Evolutionary conservation across 371 early-diverging fungal genomes (phyloP).

Genomic region (Mucor indicus): DNA sequence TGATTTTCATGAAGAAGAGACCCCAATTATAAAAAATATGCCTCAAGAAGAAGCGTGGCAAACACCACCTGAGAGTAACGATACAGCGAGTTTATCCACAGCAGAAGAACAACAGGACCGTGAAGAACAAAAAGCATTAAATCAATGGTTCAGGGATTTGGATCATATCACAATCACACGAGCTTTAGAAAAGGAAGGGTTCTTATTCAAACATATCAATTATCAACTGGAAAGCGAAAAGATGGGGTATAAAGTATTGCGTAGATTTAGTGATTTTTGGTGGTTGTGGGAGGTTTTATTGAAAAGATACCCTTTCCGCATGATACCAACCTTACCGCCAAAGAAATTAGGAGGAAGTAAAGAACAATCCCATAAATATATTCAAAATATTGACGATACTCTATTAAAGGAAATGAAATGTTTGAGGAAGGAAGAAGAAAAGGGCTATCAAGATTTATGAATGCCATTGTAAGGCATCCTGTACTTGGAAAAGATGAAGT

Average conservation of each 20-base stretch:
- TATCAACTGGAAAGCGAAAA: slow-evolving; percentile 74
- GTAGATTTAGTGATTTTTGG: slow-evolving; percentile 86
- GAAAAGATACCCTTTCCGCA: slow-evolving; percentile 75
- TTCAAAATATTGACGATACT: background rate
- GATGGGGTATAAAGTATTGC: slow-evolving; percentile 57
- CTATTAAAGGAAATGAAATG: slow-evolving; percentile 48
- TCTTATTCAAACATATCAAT: slow-evolving; percentile 80
- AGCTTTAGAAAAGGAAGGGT: slow-evolving; percentile 73
- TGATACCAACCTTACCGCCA: slow-evolving; percentile 67
- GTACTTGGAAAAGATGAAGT: slow-evolving; percentile 64
- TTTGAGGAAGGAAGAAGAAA: slow-evolving; percentile 74
- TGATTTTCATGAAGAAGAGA: background rate
- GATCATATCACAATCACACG: slow-evolving; percentile 47
- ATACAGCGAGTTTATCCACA: background rate
- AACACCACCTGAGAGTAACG: background rate
- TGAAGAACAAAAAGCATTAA: slow-evolving; percentile 12
- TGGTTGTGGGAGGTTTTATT: slow-evolving; percentile 74
- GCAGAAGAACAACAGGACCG: background rate
- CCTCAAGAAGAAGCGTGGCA: background rate
- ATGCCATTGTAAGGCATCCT: slow-evolving; percentile 77
- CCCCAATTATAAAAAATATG: background rate
- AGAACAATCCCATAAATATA: background rate
- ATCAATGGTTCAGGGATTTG: slow-evolving; percentile 40
- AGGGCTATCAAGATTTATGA: slow-evolving; percentile 71
- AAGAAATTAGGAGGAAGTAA: slow-evolving; percentile 60